phyloP scores from a whole-genome alignment of 2,329 filamentous ascomycete species.

The Curvularia verruculosa region DNA sequence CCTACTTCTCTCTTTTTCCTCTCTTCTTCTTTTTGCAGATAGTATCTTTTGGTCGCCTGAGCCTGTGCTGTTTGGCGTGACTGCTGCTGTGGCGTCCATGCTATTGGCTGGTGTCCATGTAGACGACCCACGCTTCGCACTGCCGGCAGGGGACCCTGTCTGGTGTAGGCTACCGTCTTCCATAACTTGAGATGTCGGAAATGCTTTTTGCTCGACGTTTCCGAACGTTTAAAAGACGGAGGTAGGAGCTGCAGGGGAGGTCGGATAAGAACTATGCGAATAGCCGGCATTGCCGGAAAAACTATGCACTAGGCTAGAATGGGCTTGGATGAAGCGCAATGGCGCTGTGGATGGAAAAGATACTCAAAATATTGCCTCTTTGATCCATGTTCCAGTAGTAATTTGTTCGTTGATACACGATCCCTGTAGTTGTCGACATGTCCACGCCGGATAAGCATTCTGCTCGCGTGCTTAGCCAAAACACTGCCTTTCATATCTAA shows the following conservation, averaged over 20 bases:
- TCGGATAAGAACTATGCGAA: slow-evolving; percentile 14
- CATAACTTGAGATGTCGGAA: slow-evolving; percentile 3
- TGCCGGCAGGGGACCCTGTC: background rate
- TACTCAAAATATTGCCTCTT: background rate
- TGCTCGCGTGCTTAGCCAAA: background rate
- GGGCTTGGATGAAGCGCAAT: background rate
- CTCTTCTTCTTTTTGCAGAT: slow-evolving; percentile 42
- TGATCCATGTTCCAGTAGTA: background rate
- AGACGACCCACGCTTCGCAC: slow-evolving; percentile 12
- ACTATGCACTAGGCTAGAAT: slow-evolving; percentile 11
- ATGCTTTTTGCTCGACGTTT: background rate
- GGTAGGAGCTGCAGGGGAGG: slow-evolving; percentile 6
- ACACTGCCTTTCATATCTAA: background rate
- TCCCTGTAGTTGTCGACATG: background rate
- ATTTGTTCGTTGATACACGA: background rate
- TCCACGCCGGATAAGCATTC: background rate
- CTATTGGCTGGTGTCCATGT: slow-evolving; percentile 25
- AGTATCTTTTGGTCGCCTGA: slow-evolving; percentile 31
- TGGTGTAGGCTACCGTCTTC: slow-evolving; percentile 2
- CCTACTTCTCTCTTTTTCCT: slow-evolving; percentile 48
- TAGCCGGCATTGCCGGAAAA: slow-evolving; percentile 17
- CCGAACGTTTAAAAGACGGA: slow-evolving; percentile 9
- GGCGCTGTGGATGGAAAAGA: no score
- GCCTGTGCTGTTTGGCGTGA: slow-evolving; percentile 21
- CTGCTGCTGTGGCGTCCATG: slow-evolving; percentile 18